Conservation (phyloP, 352 stramenopile species). For the Phytophthora citrophthora region DNA sequence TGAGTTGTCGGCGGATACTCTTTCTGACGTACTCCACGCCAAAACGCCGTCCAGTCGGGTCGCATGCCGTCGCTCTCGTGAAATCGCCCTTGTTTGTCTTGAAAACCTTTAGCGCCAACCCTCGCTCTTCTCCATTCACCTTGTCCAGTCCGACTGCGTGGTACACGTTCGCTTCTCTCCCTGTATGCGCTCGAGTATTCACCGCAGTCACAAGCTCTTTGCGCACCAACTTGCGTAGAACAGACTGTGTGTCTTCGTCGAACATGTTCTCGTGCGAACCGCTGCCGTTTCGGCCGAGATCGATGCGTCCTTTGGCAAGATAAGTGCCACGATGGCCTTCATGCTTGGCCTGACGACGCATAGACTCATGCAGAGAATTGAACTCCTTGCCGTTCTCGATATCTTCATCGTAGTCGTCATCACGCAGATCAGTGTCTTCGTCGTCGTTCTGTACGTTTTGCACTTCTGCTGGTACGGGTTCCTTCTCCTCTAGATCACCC, state of each 20-base stretch:
- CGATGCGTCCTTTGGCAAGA: conserved; percentile 9
- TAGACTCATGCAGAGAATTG: conserved; percentile 40
- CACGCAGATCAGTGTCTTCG: conserved; percentile 26
- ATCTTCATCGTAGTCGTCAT: conserved; percentile 20
- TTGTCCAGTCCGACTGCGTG: conserved; percentile 43
- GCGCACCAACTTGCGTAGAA: conserved; percentile 60
- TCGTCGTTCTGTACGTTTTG: conserved; percentile 10
- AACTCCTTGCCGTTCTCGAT: conserved; percentile 21
- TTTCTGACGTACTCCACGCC: conserved; percentile 66
- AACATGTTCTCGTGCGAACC: conserved; percentile 52
- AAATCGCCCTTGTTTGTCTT: conserved; percentile 65
- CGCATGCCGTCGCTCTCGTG: conserved; percentile 51
- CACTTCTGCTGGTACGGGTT: background rate
- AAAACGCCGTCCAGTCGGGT: conserved; percentile 55
- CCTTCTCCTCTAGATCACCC: conserved; percentile 25
- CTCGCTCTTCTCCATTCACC: conserved; percentile 25
- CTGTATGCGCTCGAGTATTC: conserved; percentile 53
- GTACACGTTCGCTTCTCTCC: conserved; percentile 59
- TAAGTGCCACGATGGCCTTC: conserved; percentile 22
- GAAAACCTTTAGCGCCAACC: conserved; percentile 73
- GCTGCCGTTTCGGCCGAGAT: conserved; percentile 40
- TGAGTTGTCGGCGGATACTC: conserved; percentile 62
- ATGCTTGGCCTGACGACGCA: conserved; percentile 43
- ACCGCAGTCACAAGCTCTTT: conserved; percentile 43
- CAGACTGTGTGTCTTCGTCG: conserved; percentile 52